phyloP scores from a whole-genome alignment of 495 filamentous ascomycete genomes.

The Rhizodiscina lignyota region DNA sequence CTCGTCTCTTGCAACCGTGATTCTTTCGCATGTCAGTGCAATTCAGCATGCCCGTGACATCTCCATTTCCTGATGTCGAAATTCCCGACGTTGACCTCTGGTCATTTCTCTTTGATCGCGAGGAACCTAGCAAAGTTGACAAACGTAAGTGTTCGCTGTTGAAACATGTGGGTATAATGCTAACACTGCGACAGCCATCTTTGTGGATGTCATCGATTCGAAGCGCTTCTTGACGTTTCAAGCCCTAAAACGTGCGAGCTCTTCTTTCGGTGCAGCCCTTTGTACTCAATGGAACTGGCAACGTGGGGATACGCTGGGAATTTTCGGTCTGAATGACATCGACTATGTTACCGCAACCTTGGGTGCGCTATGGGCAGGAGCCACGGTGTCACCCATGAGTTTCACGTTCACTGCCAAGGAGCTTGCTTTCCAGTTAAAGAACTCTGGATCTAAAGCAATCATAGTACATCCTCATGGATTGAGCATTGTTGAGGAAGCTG shows the following conservation, averaged over 20 bases:
- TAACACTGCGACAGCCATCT: too few relatives aligned
- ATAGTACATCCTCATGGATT: conserved; percentile 53
- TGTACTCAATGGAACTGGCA: conserved; percentile 56
- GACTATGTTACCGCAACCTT: conserved; percentile 40
- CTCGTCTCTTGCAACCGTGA: too few relatives aligned
- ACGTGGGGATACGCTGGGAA: conserved; percentile 41
- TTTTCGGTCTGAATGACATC: conserved; percentile 24
- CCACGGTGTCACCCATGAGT: conserved; percentile 66
- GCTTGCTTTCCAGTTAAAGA: conserved; percentile 72
- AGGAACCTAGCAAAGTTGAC: conserved; percentile 46
- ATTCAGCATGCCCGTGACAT: conserved; percentile 36
- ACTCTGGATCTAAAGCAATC: conserved; percentile 60
- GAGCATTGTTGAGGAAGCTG: conserved; percentile 45
- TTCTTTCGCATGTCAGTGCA: too few relatives aligned
- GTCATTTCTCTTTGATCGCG: conserved; percentile 62
- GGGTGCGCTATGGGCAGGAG: conserved; percentile 75
- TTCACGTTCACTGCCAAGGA: conserved; percentile 76
- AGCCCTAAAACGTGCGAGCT: conserved; percentile 43
- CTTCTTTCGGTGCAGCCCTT: conserved; percentile 67
- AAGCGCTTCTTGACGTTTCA: conserved; percentile 57
- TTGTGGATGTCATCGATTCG: conserved; percentile 63
- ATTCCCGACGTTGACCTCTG: conserved; percentile 57
- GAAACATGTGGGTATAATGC: too few relatives aligned
- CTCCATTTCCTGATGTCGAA: conserved; percentile 35
- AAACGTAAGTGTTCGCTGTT: conserved; percentile 36